Evolutionary conservation across 306 rosid genomes (phyloP).

Genomic region (Pueraria montana): DNA sequence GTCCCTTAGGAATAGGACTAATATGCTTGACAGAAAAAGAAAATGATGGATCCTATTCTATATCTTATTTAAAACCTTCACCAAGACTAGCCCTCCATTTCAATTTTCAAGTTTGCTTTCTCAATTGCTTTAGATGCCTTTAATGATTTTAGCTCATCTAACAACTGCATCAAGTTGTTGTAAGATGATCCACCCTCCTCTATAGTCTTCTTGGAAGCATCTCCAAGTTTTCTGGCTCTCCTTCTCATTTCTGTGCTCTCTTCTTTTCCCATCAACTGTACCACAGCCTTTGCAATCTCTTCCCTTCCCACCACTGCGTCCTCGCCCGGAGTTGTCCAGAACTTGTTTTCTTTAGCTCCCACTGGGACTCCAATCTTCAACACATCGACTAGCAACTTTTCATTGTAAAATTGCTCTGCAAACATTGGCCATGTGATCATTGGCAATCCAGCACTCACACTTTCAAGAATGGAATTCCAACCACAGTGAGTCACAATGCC

Average conservation of each 20-base stretch:
- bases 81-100: neutral
- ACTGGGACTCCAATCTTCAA: constrained; percentile 37
- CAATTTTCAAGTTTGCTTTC: neutral
- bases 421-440: constrained; percentile 50
- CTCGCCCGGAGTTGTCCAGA: neutral
- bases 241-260: constrained; percentile 36
- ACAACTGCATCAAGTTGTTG: constrained; percentile 32
- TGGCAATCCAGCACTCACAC: constrained; percentile 36
- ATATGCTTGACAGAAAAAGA: neutral
- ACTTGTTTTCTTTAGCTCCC: constrained; percentile 39
- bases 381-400: constrained; percentile 39
- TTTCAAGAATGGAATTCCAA: constrained; percentile 44
- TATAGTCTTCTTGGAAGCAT: constrained; percentile 37
- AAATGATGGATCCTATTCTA: neutral
- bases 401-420: constrained; percentile 50
- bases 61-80: neutral
- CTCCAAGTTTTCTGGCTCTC: constrained; percentile 17
- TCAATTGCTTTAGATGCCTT: constrained; percentile 32
- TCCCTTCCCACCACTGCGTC: constrained; percentile 28
- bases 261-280: constrained; percentile 32
- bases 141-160: constrained; percentile 42
- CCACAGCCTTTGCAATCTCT: constrained; percentile 34
- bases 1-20: neutral
- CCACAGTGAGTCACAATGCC: constrained; percentile 50
- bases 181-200: constrained; percentile 27